Percentiles rank a stretch among this genome's conserved stretches.
phyloP scores from a whole-genome alignment of 148 eudicot genomes.

The Arbutus unedo region DNA sequence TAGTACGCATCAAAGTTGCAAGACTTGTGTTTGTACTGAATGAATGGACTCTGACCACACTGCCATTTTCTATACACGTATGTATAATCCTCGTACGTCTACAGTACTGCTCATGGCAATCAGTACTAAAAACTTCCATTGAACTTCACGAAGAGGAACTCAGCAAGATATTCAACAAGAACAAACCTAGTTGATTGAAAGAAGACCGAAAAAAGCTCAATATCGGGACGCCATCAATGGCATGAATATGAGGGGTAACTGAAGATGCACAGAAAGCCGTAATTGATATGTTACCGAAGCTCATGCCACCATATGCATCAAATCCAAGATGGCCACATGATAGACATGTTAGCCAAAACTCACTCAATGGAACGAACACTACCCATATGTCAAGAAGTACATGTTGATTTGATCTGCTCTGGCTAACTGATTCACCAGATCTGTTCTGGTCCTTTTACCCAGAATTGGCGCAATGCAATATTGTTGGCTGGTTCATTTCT shows the following conservation, averaged over 20 bases:
- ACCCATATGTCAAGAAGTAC: not conserved
- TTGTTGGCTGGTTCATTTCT: not conserved
- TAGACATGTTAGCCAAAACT: not conserved
- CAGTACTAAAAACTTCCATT: not conserved
- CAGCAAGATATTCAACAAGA: not conserved
- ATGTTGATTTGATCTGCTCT: not conserved
- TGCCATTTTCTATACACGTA: not conserved
- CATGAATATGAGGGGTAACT: too few relatives aligned
- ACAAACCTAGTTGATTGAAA: too few relatives aligned
- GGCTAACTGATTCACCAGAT: not conserved
- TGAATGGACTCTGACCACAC: not conserved
- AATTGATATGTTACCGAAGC: too few relatives aligned
- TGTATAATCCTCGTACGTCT: not conserved
- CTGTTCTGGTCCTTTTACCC: conserved; percentile 5
- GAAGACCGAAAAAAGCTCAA: too few relatives aligned
- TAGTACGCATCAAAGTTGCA: not conserved
- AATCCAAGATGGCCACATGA: too few relatives aligned
- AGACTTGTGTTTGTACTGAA: not conserved
- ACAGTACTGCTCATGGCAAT: not conserved
- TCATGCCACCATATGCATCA: too few relatives aligned
- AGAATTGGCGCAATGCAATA: not conserved
- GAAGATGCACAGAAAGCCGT: too few relatives aligned
- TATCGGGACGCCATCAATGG: too few relatives aligned
- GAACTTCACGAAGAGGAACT: not conserved
- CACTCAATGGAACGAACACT: not conserved